Conservation (phyloP, 116 monocot genomes). For the Dioscorea cayenensis region DNA sequence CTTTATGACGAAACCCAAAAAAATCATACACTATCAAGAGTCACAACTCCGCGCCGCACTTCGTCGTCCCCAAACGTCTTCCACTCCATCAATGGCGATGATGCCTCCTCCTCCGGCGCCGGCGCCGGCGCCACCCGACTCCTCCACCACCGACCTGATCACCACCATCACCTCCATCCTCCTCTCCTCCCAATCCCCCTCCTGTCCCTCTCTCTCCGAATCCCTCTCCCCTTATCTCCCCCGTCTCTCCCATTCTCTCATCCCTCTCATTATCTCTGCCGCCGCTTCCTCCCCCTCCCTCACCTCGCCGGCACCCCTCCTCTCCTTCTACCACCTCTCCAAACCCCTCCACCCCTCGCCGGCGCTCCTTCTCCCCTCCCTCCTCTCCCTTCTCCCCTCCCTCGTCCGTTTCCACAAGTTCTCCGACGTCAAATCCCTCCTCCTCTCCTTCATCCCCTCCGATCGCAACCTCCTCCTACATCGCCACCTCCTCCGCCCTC, state of each 20-base stretch:
- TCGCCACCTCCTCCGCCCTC: slow-evolving; percentile 62
- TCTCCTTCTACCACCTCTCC: slow-evolving; percentile 10
- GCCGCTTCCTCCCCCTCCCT: slow-evolving; percentile 16
- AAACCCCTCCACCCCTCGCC: slow-evolving; percentile 11
- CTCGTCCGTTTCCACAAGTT: slow-evolving; percentile 36
- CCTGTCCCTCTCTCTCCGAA: slow-evolving; percentile 7
- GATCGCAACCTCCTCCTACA: slow-evolving; percentile 38
- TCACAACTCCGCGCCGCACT: too few species aligned
- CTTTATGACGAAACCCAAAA: too few species aligned
- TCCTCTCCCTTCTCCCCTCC: slow-evolving; percentile 37
- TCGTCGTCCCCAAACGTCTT: too few species aligned
- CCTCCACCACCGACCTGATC: slow-evolving; percentile 11
- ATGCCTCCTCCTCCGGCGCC: neutral
- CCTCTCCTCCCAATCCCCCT: slow-evolving; percentile 11
- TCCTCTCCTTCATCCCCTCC: slow-evolving; percentile 49
- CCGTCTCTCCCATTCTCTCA: slow-evolving; percentile 20
- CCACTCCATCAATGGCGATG: neutral
- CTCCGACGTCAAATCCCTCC: slow-evolving; percentile 47
- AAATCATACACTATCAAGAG: too few species aligned
- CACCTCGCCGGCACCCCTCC: slow-evolving; percentile 16
- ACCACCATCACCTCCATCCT: slow-evolving; percentile 24
- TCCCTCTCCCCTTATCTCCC: slow-evolving; percentile 22
- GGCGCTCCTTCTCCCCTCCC: slow-evolving; percentile 12
- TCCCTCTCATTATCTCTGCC: slow-evolving; percentile 18
- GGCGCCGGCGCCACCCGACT: neutral